Evolutionary conservation across 768 basidiomycete species (phyloP), one percentile per base, ranked within the genome.

Genomic region (Paxillus involutus): DNA sequence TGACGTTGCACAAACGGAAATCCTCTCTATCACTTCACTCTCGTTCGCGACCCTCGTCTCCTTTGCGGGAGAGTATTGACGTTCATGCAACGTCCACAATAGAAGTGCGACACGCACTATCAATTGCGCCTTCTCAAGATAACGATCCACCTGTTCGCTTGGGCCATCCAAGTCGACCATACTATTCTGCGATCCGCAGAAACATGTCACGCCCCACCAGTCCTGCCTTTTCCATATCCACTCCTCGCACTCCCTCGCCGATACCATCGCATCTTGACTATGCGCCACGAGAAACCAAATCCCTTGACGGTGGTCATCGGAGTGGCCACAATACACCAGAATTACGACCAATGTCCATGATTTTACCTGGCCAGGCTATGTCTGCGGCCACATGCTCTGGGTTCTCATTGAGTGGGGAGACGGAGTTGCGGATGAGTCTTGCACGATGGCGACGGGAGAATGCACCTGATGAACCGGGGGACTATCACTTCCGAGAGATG

Each of bases 381-480:
- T 56, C 63, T 29, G 54, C 64, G 1, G 52, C 49, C 11, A 24
- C 56, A 4, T 26, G 59, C 35, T 63, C 67, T 13, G 82, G 82
- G 13, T 83, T 74, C 63, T 84, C 83, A 51, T 70, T 84, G 59
- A 84, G 81, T 49, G 83, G 83, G 11, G 80, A 84, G 67, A 80
- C 78, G 50, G 83, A 84, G 63, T 57, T 83, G 67, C 72, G 77
- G 58, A 83, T 83, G 80, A 76, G 78, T 1, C 65, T 83, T 35
- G 81, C 81, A 9, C 66, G 66, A 56, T 68, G 72, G 61, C 62
- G 65, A 49, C 63, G 49, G 44, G 67, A 69, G 44, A 55, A 72
- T 40, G 64, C 66, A 21, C 68, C 64, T 2, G 58, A 67, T 49
- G 63, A 66, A 42, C 69, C 70, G 1, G 66, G 70, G 33, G 63